Evolutionary conservation across 1,284 basidiomycete genomes (phyloP), one percentile per base, ranked within the genome.

Genomic region (Laetiporus sulphureus): DNA sequence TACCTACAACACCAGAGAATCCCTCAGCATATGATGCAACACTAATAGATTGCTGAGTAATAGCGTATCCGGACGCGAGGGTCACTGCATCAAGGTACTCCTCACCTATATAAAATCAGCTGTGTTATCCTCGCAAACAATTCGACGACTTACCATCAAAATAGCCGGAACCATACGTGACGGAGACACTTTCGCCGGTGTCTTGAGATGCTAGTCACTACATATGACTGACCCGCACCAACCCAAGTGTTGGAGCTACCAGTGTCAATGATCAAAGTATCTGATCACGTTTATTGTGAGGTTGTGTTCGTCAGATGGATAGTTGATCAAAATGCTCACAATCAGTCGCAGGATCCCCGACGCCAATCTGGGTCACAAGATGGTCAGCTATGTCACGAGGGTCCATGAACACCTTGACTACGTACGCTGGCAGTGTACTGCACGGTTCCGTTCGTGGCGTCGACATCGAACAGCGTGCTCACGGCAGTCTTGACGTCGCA

Each of bases 191-290:
- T 19, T 16, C 40, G 21, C 50, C 52, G 5, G 57, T 58, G 29
- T 48, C 47, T 15, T 35, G 36, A 42, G 73, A 74, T 37, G 48
- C 60, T 63, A 1, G 79, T 80, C 45, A 48, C 33, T 12, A 57
- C 56, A 49, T 76, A 81, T 1, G 57, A 11, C 15, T 43, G 58
- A 15, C 24, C 47, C 10, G 77, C 75, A 19, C 79, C 78, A 34
- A 82, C 62, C 79, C 80, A 83, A 5, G 78, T 83, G 62, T 79
- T 80, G 18, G 78, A 79, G 40, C 56, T 58, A 15, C 59, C 59
- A 2, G 56, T 58, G 32, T 61, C 59, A 29, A 59, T 46, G 35
- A 60, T 48, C 21, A 60, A 40, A 30, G 46, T 44, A 43, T 55
- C 56, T 57, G 36, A 3, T 32, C n/a, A n/a, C n/a, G n/a, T n/a